Evolutionary conservation across 805 yeast species (phyloP).

Genomic region (Torulaspora indica): DNA sequence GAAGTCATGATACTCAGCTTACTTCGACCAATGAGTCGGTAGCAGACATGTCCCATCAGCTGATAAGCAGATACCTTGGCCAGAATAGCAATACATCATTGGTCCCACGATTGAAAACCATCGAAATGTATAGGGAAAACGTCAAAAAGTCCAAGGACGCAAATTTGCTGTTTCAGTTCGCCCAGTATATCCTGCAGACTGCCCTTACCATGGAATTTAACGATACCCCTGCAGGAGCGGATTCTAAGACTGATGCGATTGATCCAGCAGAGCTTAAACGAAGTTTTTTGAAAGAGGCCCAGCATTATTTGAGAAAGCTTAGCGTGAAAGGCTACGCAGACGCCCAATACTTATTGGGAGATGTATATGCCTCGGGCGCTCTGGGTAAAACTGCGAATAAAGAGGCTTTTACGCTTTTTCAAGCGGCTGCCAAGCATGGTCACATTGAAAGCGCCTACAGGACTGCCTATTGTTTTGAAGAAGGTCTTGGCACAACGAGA

Average conservation of each 20-base stretch:
- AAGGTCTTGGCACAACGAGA: conserved; percentile 87
- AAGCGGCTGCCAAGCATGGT: conserved; percentile 87
- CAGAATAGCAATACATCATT: conserved; percentile 44
- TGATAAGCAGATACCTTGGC: conserved; percentile 52
- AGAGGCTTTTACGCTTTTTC: conserved; percentile 73
- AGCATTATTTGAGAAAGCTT: conserved; percentile 59
- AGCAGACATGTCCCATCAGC: conserved; percentile 50
- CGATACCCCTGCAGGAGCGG: conserved; percentile 7
- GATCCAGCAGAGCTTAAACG: conserved; percentile 39
- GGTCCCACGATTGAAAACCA: conserved; percentile 73
- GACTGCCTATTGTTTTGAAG: conserved; percentile 86
- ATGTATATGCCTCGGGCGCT: conserved; percentile 80
- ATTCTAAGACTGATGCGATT: conserved; percentile 7
- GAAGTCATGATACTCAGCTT: conserved; percentile 33
- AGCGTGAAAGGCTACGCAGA: conserved; percentile 79
- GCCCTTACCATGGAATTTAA: conserved; percentile 55
- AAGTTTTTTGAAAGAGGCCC: conserved; percentile 72
- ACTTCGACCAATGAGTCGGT: conserved; percentile 40
- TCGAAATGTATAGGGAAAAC: conserved; percentile 80
- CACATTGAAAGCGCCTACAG: conserved; percentile 90
- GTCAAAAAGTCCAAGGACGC: conserved; percentile 85
- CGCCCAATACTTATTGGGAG: conserved; percentile 90
- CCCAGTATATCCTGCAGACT: conserved; percentile 83
- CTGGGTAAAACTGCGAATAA: conserved; percentile 73
- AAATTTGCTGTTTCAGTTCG: conserved; percentile 79